Evolutionary conservation across 2,329 filamentous ascomycete genomes (phyloP).

Genomic region (Aspergillus luchuensis): DNA sequence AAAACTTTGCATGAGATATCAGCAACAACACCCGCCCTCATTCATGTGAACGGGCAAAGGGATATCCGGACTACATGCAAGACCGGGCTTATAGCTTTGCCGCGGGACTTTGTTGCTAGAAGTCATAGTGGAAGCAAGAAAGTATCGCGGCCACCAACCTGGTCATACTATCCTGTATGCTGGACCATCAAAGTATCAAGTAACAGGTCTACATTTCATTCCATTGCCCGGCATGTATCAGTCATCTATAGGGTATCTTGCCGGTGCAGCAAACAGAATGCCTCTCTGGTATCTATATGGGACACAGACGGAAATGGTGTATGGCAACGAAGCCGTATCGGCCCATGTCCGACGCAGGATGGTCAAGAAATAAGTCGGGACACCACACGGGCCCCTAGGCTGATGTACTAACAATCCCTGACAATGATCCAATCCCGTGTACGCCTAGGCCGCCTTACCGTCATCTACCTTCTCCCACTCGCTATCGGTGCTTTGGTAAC

Average conservation of each 20-base stretch:
- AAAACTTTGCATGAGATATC: not conserved
- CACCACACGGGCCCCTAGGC: not conserved
- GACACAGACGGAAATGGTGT: not conserved
- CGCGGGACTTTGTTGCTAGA: not conserved
- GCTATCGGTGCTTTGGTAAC: constrained; percentile 78
- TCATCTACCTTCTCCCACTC: constrained; percentile 93
- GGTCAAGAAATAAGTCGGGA: not conserved
- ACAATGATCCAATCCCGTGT: not conserved
- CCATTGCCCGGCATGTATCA: constrained; percentile 1
- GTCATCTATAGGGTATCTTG: constrained; percentile 20
- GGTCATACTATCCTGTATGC: no score
- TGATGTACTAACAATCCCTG: not conserved
- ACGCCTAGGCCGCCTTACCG: constrained; percentile 14
- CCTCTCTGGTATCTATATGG: constrained; percentile 3
- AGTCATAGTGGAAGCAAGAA: not conserved
- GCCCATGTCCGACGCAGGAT: not conserved
- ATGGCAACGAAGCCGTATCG: not conserved
- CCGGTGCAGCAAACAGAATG: constrained; percentile 9
- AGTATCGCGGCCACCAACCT: no score
- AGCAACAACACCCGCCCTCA: not conserved
- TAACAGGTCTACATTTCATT: not conserved
- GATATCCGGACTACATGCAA: not conserved
- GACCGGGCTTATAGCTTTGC: not conserved
- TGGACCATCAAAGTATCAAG: no score
- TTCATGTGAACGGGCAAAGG: not conserved